Percentiles rank a stretch among this genome's conserved stretches.
Conservation (phyloP, 1,284 basidiomycete genomes). For the Moniliella sp. region DNA sequence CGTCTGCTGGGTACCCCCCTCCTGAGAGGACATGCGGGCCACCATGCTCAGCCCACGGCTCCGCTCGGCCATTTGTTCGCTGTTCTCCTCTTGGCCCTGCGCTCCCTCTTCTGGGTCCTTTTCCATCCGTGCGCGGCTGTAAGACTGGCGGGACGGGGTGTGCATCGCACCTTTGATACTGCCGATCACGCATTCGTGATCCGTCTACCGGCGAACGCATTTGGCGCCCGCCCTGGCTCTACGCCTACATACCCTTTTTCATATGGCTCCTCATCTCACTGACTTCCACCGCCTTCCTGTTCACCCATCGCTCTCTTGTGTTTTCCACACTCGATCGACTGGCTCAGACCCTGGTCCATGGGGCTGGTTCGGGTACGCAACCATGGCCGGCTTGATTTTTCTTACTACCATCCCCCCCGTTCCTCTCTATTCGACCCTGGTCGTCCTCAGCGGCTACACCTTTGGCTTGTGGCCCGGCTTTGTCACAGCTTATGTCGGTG, state of each 20-base stretch:
- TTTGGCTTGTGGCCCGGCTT: constrained; percentile 59
- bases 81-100: too few species aligned
- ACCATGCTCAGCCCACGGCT: too few species aligned
- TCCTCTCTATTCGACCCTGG: constrained; percentile 65
- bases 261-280: constrained; percentile 33
- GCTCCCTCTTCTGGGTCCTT: too few species aligned
- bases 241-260: constrained; percentile 31
- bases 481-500: constrained; percentile 60
- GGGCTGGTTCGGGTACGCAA: constrained; percentile 14
- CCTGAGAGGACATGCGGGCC: too few species aligned
- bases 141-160: too few species aligned
- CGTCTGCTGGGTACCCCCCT: too few species aligned
- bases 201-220: constrained; percentile 17
- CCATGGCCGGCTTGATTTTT: constrained; percentile 27
- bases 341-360: constrained; percentile 12
- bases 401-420: constrained; percentile 41
- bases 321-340: constrained; percentile 23
- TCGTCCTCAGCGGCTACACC: constrained; percentile 64
- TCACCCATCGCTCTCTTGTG: constrained; percentile 29
- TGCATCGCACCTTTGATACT: too few species aligned
- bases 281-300: constrained; percentile 21
- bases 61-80: too few species aligned
- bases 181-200: too few species aligned
- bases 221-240: constrained; percentile 26
- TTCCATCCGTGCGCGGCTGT: too few species aligned